Evolutionary conservation across 164 flowering plant genomes (phyloP).

Genomic region (Brasenia schreberi): DNA sequence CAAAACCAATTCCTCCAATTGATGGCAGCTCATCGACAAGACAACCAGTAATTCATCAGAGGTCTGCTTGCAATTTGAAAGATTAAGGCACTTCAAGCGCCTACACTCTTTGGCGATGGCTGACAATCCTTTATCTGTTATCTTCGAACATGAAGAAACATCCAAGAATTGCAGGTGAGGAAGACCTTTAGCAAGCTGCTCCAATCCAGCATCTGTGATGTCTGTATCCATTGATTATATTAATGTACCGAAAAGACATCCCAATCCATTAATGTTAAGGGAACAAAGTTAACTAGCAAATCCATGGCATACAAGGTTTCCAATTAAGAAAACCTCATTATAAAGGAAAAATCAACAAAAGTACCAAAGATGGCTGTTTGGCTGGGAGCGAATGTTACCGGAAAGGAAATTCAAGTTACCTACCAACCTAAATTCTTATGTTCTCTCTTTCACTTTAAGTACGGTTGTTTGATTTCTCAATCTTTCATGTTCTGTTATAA

Average conservation of each 20-base stretch:
- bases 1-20: conserved; percentile 53
- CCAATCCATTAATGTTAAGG: background rate
- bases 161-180: conserved; percentile 56
- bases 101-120: conserved; percentile 61
- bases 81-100: conserved; percentile 47
- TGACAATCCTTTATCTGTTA: conserved; percentile 70
- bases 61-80: conserved; percentile 57
- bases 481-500: too few species aligned
- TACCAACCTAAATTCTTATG: background rate
- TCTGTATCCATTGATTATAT: conserved; percentile 24
- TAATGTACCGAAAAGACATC: conserved; percentile 1
- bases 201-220: conserved; percentile 70
- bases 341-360: background rate
- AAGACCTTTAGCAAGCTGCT: conserved; percentile 51
- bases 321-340: background rate
- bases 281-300: background rate
- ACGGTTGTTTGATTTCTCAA: too few species aligned
- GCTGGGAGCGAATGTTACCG: too few species aligned
- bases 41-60: conserved; percentile 36
- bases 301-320: background rate
- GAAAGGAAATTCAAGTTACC: background rate
- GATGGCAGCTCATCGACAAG: conserved; percentile 51
- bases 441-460: background rate
- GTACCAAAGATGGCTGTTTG: background rate
- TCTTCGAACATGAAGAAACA: conserved; percentile 70